These are phyloP conservation scores for Vanilla planifolia DNA, from an alignment of 106 monocot genomes.

Conservation along the genomic window DNA sequence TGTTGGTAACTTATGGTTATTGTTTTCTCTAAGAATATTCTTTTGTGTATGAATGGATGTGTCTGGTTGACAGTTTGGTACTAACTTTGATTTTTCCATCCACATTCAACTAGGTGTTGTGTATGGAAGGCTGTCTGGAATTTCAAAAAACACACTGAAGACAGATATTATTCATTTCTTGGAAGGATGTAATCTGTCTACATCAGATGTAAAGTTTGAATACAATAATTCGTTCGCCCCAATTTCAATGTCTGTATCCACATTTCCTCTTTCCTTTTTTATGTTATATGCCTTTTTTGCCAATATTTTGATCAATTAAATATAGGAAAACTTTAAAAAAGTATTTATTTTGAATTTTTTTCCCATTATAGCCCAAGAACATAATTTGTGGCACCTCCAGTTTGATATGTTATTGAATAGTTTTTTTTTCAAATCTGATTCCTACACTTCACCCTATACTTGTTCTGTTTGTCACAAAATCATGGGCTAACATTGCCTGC, in stretches of 20 bases:
- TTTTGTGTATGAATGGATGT: background rate
- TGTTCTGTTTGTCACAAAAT: no score
- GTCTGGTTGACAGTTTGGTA: background rate
- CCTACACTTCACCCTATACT: no score
- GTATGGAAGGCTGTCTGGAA: conserved; percentile 47
- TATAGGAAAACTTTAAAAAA: no score
- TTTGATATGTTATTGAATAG: background rate
- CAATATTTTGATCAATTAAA: background rate
- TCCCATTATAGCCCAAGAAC: background rate
- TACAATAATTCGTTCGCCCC: conserved; percentile 58
- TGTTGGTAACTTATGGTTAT: background rate
- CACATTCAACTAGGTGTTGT: conserved; percentile 33
- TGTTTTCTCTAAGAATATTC: background rate
- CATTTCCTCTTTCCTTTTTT: conserved; percentile 2
- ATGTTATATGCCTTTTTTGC: background rate
- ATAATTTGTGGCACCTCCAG: background rate
- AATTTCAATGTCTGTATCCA: conserved; percentile 39
- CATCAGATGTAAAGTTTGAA: conserved; percentile 63
- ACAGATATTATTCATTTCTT: conserved; percentile 73
- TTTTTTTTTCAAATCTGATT: no score
- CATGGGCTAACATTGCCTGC: background rate
- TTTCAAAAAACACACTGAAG: conserved; percentile 54
- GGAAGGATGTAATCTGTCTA: conserved; percentile 65
- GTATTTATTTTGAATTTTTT: background rate
- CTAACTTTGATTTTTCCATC: background rate